phyloP scores from a whole-genome alignment of 306 rosid genomes.

The Vigna nakashimae region DNA sequence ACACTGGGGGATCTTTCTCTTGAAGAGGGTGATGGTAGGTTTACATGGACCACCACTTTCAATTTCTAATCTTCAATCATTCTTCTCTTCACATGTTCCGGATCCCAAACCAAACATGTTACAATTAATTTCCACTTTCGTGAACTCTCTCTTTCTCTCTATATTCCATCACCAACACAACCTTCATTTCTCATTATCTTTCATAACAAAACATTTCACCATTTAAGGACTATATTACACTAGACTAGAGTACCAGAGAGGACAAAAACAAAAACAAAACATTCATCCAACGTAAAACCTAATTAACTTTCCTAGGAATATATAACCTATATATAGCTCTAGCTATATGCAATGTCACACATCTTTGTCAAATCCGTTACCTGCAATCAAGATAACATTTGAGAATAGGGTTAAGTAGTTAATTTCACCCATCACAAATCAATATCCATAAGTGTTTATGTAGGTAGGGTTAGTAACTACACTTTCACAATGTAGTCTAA shows the following conservation, averaged over 20 bases:
- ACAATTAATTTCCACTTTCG: slow-evolving; percentile 19
- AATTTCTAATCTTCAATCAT: slow-evolving; percentile 57
- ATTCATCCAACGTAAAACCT: neutral
- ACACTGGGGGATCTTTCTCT: slow-evolving; percentile 13
- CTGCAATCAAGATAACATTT: slow-evolving; percentile 10
- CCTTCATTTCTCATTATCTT: neutral
- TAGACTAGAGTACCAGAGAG: too few species aligned
- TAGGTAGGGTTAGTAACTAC: too few species aligned
- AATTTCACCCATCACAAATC: neutral
- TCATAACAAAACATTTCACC: neutral
- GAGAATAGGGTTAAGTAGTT: neutral
- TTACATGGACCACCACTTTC: slow-evolving; percentile 63
- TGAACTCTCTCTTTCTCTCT: slow-evolving; percentile 15
- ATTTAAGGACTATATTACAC: too few species aligned
- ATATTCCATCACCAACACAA: neutral
- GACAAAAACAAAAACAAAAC: too few species aligned
- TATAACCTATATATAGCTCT: neutral
- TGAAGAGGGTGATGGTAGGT: slow-evolving; percentile 27
- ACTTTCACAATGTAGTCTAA: too few species aligned
- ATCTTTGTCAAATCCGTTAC: neutral
- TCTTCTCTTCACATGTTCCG: slow-evolving; percentile 45
- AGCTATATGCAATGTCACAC: neutral
- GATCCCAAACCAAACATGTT: slow-evolving; percentile 35
- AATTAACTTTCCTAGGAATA: neutral
- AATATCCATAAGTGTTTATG: neutral